phyloP scores from a whole-genome alignment of 1,284 basidiomycete species.

The Inonotus obliquus region DNA sequence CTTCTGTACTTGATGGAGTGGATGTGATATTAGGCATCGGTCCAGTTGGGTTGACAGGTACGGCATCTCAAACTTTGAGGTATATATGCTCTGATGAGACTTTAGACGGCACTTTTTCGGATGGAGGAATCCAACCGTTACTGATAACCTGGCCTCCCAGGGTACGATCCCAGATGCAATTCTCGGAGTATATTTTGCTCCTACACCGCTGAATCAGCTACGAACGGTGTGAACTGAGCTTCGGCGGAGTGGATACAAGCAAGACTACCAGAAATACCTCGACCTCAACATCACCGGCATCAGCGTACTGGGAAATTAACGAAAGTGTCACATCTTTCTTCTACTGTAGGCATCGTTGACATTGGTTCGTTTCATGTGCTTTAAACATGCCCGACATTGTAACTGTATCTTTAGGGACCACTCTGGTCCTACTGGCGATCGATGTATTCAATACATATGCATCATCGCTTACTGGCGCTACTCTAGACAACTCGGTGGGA shows the following conservation, averaged over 20 bases:
- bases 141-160: constrained; percentile 22
- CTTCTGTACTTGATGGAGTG: constrained; percentile 21
- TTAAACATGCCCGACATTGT: not conserved
- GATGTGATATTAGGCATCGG: constrained; percentile 21
- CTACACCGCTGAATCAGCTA: constrained; percentile 17
- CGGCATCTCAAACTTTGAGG: not conserved
- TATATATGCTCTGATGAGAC: not conserved
- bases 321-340: constrained; percentile 23
- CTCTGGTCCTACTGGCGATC: constrained; percentile 17
- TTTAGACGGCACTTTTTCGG: constrained; percentile 17
- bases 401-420: constrained; percentile 15
- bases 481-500: constrained; percentile 18
- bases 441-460: constrained; percentile 20
- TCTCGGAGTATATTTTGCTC: constrained; percentile 23
- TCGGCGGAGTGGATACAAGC: constrained; percentile 22
- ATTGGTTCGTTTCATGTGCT: constrained; percentile 13
- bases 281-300: constrained; percentile 24
- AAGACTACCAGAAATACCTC: constrained; percentile 20
- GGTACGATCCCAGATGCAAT: constrained; percentile 20
- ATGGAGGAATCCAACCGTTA: constrained; percentile 22
- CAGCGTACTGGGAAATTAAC: constrained; percentile 34
- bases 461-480: constrained; percentile 16
- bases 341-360: constrained; percentile 25
- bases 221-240: constrained; percentile 23
- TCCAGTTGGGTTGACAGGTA: constrained; percentile 22